Evolutionary conservation across 768 basidiomycete genomes (phyloP).

Genomic region (Mycena venus): DNA sequence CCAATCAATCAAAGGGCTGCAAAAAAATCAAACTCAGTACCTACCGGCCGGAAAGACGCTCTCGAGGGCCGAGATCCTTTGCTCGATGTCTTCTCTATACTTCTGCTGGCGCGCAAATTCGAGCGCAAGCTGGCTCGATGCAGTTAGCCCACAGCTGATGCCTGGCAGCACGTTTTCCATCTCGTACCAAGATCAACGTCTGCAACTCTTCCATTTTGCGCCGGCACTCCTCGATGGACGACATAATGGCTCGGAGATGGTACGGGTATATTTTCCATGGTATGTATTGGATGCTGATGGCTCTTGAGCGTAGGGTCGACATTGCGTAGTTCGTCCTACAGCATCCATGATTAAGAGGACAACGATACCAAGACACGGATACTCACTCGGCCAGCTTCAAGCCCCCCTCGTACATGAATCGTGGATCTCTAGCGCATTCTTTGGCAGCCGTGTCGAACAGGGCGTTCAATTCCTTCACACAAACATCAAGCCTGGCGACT

Average conservation of each 20-base stretch:
- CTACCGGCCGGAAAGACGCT: not conserved
- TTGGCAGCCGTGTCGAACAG: not conserved
- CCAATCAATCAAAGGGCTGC: no score
- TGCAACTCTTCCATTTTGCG: not conserved
- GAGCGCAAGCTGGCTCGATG: not conserved
- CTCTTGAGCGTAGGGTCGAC: not conserved
- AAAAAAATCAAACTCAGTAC: no score
- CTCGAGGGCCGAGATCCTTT: not conserved
- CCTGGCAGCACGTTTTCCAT: not conserved
- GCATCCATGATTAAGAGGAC: no score
- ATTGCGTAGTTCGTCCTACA: not conserved
- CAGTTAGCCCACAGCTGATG: not conserved
- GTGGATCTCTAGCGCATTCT: constrained; percentile 6
- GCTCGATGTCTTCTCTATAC: not conserved
- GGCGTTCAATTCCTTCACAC: not conserved
- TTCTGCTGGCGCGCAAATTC: not conserved
- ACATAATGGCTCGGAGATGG: not conserved
- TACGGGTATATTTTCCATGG: not conserved
- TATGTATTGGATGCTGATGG: not conserved
- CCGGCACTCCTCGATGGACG: not conserved
- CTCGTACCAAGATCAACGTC: not conserved
- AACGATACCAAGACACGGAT: no score
- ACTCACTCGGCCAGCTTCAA: constrained; percentile 4
- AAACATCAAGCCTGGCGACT: not conserved
- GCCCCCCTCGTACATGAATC: not conserved